Evolutionary conservation across 2,329 filamentous ascomycete species (phyloP).

Genomic region (Hypoxylon sp.): DNA sequence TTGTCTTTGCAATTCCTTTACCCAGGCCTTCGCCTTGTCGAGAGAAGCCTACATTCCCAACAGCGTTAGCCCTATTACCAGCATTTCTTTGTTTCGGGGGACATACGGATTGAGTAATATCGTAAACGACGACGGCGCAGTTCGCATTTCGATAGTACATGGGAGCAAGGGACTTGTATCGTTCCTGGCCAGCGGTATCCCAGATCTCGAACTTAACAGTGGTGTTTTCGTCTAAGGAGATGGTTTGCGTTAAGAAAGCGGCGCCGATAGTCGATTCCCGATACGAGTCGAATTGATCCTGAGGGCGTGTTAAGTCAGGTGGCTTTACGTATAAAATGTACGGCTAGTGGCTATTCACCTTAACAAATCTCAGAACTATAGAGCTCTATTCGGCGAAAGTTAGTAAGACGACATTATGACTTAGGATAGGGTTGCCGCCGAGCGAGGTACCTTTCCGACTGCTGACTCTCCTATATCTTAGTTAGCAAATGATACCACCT

Average conservation of each 20-base stretch:
- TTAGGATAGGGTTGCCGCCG: slow-evolving; percentile 26
- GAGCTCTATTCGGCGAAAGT: slow-evolving; percentile 78
- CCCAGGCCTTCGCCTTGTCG: slow-evolving; percentile 99
- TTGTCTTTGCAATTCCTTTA: slow-evolving; percentile 98
- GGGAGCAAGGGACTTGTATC: slow-evolving; percentile 98
- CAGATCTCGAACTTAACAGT: slow-evolving; percentile 99
- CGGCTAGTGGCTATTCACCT: slow-evolving; percentile 69
- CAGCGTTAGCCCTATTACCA: slow-evolving; percentile 47
- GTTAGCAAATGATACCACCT: slow-evolving; percentile 57
- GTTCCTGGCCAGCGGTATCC: slow-evolving; percentile 98
- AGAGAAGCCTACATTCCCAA: slow-evolving; percentile 79
- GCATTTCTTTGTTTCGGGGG: slow-evolving; percentile 23
- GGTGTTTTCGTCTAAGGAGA: slow-evolving; percentile 96
- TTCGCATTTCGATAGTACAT: slow-evolving; percentile 99
- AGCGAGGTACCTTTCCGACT: slow-evolving; percentile 86
- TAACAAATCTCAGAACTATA: slow-evolving; percentile 97
- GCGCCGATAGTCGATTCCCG: slow-evolving; percentile 98
- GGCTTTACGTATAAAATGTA: slow-evolving; percentile 45
- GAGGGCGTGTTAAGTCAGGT: slow-evolving; percentile 32
- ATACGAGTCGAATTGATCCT: slow-evolving; percentile 99
- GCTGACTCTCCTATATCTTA: slow-evolving; percentile 87
- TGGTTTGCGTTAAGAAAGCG: slow-evolving; percentile 98
- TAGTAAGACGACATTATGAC: slow-evolving; percentile 48
- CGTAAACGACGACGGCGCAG: slow-evolving; percentile 98
- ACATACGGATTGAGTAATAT: slow-evolving; percentile 97